Conservation (phyloP, 768 basidiomycete species). For the Russula olivacea region DNA sequence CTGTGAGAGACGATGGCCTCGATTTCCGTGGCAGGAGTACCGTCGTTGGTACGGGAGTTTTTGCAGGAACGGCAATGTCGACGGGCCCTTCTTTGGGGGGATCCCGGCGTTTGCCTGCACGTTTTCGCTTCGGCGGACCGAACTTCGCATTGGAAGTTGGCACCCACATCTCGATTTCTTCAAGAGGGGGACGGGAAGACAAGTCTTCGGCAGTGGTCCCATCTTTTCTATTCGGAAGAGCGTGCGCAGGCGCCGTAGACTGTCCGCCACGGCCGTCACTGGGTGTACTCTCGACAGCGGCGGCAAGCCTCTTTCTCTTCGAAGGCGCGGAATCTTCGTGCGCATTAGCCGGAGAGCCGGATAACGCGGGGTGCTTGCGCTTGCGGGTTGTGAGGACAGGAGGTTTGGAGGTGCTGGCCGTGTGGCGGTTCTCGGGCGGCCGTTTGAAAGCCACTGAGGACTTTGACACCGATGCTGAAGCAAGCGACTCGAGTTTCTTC, state of each 20-base stretch:
- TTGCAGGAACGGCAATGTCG: background rate
- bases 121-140: conserved; percentile 22
- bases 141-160: conserved; percentile 17
- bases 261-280: background rate
- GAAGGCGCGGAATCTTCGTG: background rate
- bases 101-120: background rate
- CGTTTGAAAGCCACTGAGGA: background rate
- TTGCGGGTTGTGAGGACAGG: background rate
- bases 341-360: background rate
- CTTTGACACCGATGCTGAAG: background rate
- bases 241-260: background rate
- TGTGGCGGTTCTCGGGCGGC: background rate
- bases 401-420: background rate
- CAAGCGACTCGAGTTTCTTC: background rate
- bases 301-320: background rate
- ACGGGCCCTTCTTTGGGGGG: background rate
- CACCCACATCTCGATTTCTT: conserved; percentile 22
- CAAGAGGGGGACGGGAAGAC: conserved; percentile 14
- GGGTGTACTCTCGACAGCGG: background rate
- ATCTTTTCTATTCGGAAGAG: background rate
- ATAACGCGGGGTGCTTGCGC: conserved; percentile 3
- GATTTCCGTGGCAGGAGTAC: background rate
- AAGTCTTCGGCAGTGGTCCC: background rate
- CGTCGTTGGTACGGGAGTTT: background rate
- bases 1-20: background rate